Conservation (phyloP, 148 eudicot genomes). For the Arctostaphylos glauca region DNA sequence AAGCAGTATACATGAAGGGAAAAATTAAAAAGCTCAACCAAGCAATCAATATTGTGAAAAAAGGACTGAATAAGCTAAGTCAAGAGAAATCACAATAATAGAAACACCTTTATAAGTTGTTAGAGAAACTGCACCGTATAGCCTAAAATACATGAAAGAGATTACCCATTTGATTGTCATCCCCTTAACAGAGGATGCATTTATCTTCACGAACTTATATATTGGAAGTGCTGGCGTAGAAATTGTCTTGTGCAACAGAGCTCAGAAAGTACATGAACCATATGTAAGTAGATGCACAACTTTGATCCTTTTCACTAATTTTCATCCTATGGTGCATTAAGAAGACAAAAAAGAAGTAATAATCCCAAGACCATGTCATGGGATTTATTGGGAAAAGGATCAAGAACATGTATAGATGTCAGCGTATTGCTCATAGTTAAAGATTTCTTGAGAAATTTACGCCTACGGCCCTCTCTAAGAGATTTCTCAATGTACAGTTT, state of each 20-base stretch:
- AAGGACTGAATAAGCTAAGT: background rate
- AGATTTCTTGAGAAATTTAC: background rate
- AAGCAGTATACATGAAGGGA: background rate
- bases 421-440: no score
- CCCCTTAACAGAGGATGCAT: background rate
- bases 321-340: background rate
- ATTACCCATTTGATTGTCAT: background rate
- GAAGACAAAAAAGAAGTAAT: background rate
- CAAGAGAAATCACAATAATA: background rate
- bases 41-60: background rate
- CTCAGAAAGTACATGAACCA: background rate
- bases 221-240: background rate
- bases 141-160: background rate
- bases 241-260: background rate
- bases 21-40: constrained; percentile 5
- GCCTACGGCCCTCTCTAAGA: background rate
- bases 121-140: background rate
- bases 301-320: background rate
- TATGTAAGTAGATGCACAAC: background rate
- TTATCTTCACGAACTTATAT: background rate
- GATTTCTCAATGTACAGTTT: background rate
- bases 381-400: background rate
- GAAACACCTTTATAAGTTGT: background rate
- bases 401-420: background rate
- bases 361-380: background rate